phyloP scores from a whole-genome alignment of 805 yeast species.

The Yamadazyma paraphyllophila region DNA sequence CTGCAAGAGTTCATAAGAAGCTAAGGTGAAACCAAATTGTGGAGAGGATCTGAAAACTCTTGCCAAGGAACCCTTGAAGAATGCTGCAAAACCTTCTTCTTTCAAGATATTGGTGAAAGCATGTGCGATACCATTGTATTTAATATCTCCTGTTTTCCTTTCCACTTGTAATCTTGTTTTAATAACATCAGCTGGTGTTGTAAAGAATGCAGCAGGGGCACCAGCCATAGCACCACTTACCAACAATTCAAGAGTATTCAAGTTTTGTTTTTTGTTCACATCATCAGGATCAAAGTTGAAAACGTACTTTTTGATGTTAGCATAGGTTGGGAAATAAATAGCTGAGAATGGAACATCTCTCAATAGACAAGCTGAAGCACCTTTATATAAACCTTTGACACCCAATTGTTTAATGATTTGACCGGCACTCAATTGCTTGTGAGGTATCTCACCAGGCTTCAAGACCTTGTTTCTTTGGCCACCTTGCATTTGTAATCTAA shows the following conservation, averaged over 20 bases:
- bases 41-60: conserved; percentile 94
- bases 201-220: conserved; percentile 94
- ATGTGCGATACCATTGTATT: conserved; percentile 73
- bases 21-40: conserved; percentile 95
- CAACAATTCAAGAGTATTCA: conserved; percentile 81
- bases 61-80: conserved; percentile 96
- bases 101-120: conserved; percentile 70
- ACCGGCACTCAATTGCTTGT: conserved; percentile 53
- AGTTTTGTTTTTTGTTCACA: conserved; percentile 53
- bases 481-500: conserved; percentile 92
- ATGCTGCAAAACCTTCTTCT: conserved; percentile 83
- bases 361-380: conserved; percentile 84
- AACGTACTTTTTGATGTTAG: conserved; percentile 79
- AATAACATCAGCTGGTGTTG: conserved; percentile 96
- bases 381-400: conserved; percentile 81
- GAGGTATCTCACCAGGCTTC: conserved; percentile 39
- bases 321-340: conserved; percentile 95
- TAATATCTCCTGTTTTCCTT: conserved; percentile 70
- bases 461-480: conserved; percentile 41
- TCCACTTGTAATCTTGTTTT: conserved; percentile 92
- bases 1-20: conserved; percentile 93
- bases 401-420: conserved; percentile 79
- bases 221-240: conserved; percentile 94
- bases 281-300: conserved; percentile 79
- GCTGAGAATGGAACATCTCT: conserved; percentile 98